These are phyloP conservation scores for Cynanchum wilfordii DNA, from an alignment of 257 asterid species.

Conservation along the genomic window DNA sequence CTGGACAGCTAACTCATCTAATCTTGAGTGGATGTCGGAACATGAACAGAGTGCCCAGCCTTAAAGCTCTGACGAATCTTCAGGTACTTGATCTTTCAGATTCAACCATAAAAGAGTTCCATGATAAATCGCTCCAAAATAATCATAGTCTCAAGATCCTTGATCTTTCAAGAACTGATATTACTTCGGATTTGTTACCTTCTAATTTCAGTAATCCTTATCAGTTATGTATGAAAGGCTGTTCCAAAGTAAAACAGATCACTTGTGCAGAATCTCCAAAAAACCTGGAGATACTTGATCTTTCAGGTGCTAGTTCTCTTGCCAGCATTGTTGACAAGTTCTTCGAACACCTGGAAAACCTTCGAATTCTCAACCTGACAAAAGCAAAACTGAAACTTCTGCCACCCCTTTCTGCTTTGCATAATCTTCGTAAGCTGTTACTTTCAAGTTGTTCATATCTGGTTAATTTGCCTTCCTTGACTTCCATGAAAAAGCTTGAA, in stretches of 20 bases:
- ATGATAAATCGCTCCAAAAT: constrained; percentile 10
- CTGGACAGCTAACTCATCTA: constrained; percentile 16
- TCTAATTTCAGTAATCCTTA: background rate
- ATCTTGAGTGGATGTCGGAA: constrained; percentile 3
- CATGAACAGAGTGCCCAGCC: constrained; percentile 13
- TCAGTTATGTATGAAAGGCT: constrained; percentile 12
- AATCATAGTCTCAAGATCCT: constrained; percentile 7
- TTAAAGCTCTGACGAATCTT: constrained; percentile 17
- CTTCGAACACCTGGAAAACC: constrained; percentile 6
- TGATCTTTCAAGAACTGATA: constrained; percentile 2
- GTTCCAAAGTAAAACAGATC: constrained; percentile 4
- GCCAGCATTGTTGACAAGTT: constrained; percentile 7
- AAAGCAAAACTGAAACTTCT: constrained; percentile 12
- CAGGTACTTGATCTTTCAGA: constrained; percentile 22
- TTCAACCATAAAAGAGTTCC: constrained; percentile 19
- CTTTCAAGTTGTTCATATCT: constrained; percentile 15
- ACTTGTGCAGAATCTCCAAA: constrained; percentile 3
- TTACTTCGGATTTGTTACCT: background rate
- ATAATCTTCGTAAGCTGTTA: constrained; percentile 14
- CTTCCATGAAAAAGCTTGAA: constrained; percentile 17
- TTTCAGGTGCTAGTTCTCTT: constrained; percentile 19
- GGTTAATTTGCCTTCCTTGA: constrained; percentile 17
- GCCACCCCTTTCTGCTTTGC: constrained; percentile 11
- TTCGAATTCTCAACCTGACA: constrained; percentile 17
- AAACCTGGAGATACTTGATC: constrained; percentile 20